phyloP scores from a whole-genome alignment of 352 stramenopile species.

The Pythium dissotocum region DNA sequence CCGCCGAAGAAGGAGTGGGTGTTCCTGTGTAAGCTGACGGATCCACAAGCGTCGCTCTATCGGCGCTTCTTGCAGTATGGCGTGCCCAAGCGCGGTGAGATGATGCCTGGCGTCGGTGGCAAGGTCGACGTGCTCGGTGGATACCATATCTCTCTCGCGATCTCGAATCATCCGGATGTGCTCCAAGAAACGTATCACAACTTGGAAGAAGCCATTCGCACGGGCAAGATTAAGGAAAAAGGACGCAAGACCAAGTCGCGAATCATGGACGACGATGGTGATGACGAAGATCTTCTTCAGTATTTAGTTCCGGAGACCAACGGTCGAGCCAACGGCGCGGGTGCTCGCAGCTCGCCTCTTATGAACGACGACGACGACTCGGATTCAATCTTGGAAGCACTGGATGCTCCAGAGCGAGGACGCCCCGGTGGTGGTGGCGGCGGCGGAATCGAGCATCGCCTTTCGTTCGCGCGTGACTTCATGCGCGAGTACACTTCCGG shows the following conservation, averaged over 20 bases:
- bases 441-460: constrained; percentile 38
- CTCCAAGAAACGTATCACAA: constrained; percentile 64
- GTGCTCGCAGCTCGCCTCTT: neutral
- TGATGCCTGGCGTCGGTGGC: constrained; percentile 28
- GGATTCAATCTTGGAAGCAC: constrained; percentile 37
- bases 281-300: constrained; percentile 52
- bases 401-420: constrained; percentile 24
- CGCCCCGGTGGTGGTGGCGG: neutral
- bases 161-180: constrained; percentile 89
- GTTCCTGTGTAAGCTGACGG: constrained; percentile 78
- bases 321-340: neutral
- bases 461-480: constrained; percentile 72
- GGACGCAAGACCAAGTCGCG: constrained; percentile 13
- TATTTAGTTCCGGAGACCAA: constrained; percentile 19
- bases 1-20: constrained; percentile 91
- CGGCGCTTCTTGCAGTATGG: constrained; percentile 62
- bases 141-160: constrained; percentile 86
- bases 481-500: constrained; percentile 55
- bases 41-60: constrained; percentile 76
- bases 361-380: constrained; percentile 38
- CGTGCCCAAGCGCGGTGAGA: constrained; percentile 47
- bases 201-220: constrained; percentile 58
- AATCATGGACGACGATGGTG: constrained; percentile 34
- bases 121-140: constrained; percentile 79
- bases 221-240: constrained; percentile 37